Percentiles rank a stretch among this genome's conserved stretches.
phyloP scores from a whole-genome alignment of 108 stramenopile species.

The Skeletonema costatum region DNA sequence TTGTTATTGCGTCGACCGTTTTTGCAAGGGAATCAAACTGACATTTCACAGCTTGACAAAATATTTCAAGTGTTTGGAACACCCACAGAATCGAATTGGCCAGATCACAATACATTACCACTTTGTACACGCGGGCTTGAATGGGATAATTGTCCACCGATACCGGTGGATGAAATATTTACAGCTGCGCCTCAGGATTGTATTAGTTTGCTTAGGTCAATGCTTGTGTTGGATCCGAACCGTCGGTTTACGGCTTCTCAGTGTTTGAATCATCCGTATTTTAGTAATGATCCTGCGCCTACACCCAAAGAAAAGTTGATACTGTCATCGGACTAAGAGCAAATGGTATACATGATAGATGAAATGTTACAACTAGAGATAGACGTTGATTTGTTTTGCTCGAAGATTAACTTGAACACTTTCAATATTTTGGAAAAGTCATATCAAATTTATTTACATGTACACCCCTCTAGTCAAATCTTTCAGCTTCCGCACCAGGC shows the following conservation, averaged over 20 bases:
- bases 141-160: conserved; percentile 82
- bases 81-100: conserved; percentile 89
- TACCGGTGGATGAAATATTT: conserved; percentile 89
- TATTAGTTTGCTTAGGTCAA: conserved; percentile 76
- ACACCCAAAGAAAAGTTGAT: conserved; percentile 84
- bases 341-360: not conserved
- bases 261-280: conserved; percentile 86
- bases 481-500: conserved; percentile 34
- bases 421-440: too few species aligned
- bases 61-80: conserved; percentile 92
- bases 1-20: conserved; percentile 86
- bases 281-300: conserved; percentile 85
- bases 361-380: not conserved
- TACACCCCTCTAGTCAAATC: conserved; percentile 27
- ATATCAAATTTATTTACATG: not conserved
- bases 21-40: conserved; percentile 81
- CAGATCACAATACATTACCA: conserved; percentile 79
- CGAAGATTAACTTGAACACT: too few species aligned
- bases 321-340: conserved; percentile 36
- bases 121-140: conserved; percentile 67
- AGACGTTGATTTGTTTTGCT: too few species aligned
- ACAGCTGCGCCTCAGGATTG: conserved; percentile 87
- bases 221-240: conserved; percentile 87
- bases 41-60: conserved; percentile 82
- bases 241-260: conserved; percentile 83